These are phyloP conservation scores for Coemansia sp. DNA, from an alignment of 371 early-diverging fungal genomes.

Conservation along the genomic window DNA sequence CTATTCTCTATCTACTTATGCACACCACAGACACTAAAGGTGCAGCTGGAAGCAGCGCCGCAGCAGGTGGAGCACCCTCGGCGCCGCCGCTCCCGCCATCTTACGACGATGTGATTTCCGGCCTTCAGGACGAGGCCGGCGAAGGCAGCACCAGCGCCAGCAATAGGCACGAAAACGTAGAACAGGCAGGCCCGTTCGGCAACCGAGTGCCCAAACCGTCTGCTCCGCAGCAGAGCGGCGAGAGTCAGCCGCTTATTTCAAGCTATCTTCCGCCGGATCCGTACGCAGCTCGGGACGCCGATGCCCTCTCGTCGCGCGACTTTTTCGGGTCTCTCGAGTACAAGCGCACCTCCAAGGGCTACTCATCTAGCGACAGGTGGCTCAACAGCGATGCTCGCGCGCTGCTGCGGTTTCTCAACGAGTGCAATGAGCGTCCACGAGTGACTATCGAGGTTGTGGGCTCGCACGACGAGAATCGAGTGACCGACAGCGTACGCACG, in stretches of 20 bases:
- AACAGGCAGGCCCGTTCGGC: background rate
- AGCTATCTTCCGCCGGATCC: background rate
- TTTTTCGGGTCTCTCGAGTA: conserved; percentile 41
- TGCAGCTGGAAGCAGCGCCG: background rate
- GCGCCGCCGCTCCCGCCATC: conserved; percentile 20
- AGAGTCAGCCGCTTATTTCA: conserved; percentile 8
- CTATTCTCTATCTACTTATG: too few species aligned
- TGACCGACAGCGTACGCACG: background rate
- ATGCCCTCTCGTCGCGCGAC: conserved; percentile 29
- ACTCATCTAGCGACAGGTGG: conserved; percentile 37
- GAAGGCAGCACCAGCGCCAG: background rate
- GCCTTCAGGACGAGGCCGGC: conserved; percentile 8
- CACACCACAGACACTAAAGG: too few species aligned
- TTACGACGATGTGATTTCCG: conserved; percentile 27
- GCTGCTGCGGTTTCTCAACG: conserved; percentile 30
- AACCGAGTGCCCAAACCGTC: background rate
- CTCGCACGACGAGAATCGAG: conserved; percentile 22
- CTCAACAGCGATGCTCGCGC: conserved; percentile 36
- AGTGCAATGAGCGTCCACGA: conserved; percentile 42
- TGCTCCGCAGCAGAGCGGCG: background rate
- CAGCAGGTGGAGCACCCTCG: background rate
- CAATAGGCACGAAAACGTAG: background rate
- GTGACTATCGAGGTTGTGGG: conserved; percentile 35
- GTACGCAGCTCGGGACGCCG: background rate
- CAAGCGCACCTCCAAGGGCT: conserved; percentile 38